Conservation (phyloP, 106 monocot species). For the Apostasia shenzhenica region DNA sequence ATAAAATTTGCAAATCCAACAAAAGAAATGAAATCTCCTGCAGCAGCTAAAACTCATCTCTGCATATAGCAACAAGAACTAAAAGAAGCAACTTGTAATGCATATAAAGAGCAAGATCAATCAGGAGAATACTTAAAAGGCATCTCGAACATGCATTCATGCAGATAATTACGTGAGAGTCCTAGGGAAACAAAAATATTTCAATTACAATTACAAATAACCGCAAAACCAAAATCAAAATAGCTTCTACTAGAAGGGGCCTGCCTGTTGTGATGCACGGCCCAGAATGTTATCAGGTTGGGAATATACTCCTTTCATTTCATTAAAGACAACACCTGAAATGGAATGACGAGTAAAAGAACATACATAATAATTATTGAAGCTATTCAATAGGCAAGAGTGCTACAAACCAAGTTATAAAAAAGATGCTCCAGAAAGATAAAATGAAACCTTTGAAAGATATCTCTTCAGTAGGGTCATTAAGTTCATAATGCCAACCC, state of each 20-base stretch:
- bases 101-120: background rate
- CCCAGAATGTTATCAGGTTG: slow-evolving; percentile 96
- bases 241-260: slow-evolving; percentile 1
- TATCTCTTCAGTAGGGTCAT: slow-evolving; percentile 83
- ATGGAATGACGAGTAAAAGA: slow-evolving; percentile 1
- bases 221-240: background rate
- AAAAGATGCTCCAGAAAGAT: background rate
- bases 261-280: slow-evolving; percentile 70
- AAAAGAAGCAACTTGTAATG: background rate
- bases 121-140: background rate
- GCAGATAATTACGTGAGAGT: too few relatives aligned
- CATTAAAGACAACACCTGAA: slow-evolving; percentile 99
- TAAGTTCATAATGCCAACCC: slow-evolving; percentile 99
- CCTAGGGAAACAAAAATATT: background rate
- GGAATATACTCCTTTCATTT: slow-evolving; percentile 99
- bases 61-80: background rate
- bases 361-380: too few relatives aligned
- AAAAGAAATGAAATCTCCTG: background rate
- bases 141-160: too few relatives aligned
- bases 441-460: slow-evolving; percentile 71
- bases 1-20: background rate
- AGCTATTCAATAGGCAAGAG: too few relatives aligned
- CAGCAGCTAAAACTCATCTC: background rate
- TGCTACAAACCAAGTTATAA: background rate
- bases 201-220: background rate